phyloP scores from a whole-genome alignment of 495 filamentous ascomycete species.

The Talaromyces ruber region DNA sequence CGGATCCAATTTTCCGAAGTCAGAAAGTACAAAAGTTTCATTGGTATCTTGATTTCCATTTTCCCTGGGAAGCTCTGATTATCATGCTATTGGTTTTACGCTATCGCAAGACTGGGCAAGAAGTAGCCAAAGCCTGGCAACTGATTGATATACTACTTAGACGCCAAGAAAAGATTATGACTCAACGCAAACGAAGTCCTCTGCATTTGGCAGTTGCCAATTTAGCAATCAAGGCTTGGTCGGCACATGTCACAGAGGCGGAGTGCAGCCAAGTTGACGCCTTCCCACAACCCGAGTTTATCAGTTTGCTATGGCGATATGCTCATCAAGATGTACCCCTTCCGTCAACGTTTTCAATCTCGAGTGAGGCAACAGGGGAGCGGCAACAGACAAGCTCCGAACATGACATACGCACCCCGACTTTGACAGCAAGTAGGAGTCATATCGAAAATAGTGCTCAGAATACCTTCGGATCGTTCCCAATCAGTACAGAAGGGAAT shows the following conservation, averaged over 20 bases:
- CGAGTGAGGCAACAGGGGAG: not conserved
- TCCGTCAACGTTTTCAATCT: not conserved
- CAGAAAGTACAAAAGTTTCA: conserved; percentile 19
- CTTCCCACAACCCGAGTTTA: conserved; percentile 18
- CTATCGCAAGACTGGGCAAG: conserved; percentile 16
- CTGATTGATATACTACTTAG: conserved; percentile 22
- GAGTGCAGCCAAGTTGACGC: conserved; percentile 11
- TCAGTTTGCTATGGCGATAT: conserved; percentile 6
- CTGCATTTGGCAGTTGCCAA: conserved; percentile 26
- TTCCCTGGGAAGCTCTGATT: conserved; percentile 35
- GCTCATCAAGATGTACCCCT: not conserved
- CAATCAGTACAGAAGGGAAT: not conserved
- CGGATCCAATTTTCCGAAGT: conserved; percentile 17
- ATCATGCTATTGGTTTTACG: conserved; percentile 31
- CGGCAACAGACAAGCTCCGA: not conserved
- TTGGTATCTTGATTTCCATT: conserved; percentile 29
- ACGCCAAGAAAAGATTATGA: conserved; percentile 16
- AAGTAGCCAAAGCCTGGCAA: conserved; percentile 25
- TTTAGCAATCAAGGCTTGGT: conserved; percentile 31
- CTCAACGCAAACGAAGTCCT: conserved; percentile 12
- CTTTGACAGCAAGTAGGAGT: not conserved
- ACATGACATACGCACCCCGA: not conserved
- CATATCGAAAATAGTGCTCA: not conserved
- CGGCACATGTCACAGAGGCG: conserved; percentile 19
- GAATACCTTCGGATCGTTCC: not conserved